A percentile compares a stretch with the other conserved stretches of the same genome.
phyloP scores from a whole-genome alignment of 129 eudicot genomes.

The Logfia minima region DNA sequence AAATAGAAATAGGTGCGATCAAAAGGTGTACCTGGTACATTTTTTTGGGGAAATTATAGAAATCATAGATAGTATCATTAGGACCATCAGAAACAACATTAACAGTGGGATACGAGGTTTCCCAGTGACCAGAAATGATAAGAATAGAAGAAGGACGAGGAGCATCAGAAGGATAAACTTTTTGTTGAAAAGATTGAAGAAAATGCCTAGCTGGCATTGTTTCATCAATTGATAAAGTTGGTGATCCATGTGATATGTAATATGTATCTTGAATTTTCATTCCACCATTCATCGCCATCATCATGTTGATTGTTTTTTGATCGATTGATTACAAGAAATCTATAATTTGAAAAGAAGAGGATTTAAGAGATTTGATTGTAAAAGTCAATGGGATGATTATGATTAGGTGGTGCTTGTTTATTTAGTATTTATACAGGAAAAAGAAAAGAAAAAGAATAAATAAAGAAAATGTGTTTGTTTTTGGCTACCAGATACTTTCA shows the following conservation, averaged over 20 bases:
- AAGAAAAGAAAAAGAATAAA: too few species aligned
- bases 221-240: constrained; percentile 72
- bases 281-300: constrained; percentile 12
- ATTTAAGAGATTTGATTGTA: background rate
- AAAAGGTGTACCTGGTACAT: constrained; percentile 57
- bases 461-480: background rate
- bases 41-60: constrained; percentile 57
- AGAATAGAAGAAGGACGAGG: constrained; percentile 67
- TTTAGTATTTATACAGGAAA: too few species aligned
- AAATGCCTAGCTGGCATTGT: constrained; percentile 66
- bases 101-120: constrained; percentile 64
- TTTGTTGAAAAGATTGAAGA: constrained; percentile 56
- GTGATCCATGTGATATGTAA: constrained; percentile 92
- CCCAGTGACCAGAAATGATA: constrained; percentile 87
- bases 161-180: constrained; percentile 23
- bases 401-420: background rate
- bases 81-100: constrained; percentile 50
- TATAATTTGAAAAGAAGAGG: background rate
- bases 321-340: background rate
- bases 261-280: constrained; percentile 50
- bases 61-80: constrained; percentile 69
- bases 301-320: background rate
- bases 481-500: background rate
- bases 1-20: background rate
- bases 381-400: background rate